Conservation (phyloP, 352 stramenopile species). For the Plasmopara muralis region DNA sequence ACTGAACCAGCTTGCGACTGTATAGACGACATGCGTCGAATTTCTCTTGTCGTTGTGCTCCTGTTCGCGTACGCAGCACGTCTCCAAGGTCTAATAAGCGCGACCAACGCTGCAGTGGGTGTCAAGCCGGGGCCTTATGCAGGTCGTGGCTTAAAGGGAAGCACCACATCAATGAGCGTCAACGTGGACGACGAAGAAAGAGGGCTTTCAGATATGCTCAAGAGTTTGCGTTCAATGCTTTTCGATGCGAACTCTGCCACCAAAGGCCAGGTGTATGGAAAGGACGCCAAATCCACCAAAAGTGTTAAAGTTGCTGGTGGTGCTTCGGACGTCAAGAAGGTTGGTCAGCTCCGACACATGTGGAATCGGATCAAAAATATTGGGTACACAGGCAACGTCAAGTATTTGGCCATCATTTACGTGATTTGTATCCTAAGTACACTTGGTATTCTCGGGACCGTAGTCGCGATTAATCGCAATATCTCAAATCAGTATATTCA, state of each 20-base stretch:
- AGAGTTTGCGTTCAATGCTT: background rate
- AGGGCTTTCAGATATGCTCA: background rate
- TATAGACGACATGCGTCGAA: slow-evolving; percentile 9
- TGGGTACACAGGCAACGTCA: slow-evolving; percentile 6
- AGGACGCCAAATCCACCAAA: slow-evolving; percentile 6
- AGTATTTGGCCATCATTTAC: slow-evolving; percentile 14
- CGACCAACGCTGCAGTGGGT: background rate
- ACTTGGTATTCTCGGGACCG: slow-evolving; percentile 2
- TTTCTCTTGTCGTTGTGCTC: slow-evolving; percentile 8
- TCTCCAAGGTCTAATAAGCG: slow-evolving; percentile 1
- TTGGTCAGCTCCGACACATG: background rate
- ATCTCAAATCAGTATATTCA: slow-evolving; percentile 13
- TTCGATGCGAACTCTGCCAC: background rate
- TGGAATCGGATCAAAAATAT: slow-evolving; percentile 2
- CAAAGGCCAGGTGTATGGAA: background rate
- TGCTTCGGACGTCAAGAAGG: background rate
- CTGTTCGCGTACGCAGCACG: slow-evolving; percentile 2
- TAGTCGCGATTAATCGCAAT: slow-evolving; percentile 1
- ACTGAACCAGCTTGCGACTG: too few relatives aligned
- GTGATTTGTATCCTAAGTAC: slow-evolving; percentile 6
- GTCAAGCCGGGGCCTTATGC: background rate
- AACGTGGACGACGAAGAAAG: slow-evolving; percentile 6
- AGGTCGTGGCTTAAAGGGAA: slow-evolving; percentile 1
- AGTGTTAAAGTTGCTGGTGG: slow-evolving; percentile 1
- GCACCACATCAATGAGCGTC: background rate